Conservation (phyloP, 2,329 filamentous ascomycete genomes). For the Ramularia endophylla region DNA sequence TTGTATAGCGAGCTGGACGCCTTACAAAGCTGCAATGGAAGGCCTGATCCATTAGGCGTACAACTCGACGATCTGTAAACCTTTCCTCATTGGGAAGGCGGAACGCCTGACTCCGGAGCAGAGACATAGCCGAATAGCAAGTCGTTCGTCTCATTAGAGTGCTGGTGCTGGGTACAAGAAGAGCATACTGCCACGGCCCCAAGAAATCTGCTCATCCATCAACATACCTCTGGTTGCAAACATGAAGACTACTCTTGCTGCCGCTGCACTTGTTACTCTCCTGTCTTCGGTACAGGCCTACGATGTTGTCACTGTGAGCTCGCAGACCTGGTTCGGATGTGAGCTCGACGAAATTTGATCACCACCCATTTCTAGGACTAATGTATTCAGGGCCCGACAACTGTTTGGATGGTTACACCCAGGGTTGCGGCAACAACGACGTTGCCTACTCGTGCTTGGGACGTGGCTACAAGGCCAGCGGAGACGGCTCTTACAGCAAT, state of each 20-base stretch:
- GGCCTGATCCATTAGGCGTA: too few relatives aligned
- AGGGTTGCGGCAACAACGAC: background rate
- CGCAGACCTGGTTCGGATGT: conserved; percentile 3
- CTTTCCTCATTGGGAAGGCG: too few relatives aligned
- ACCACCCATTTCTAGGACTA: background rate
- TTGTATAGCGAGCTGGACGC: too few relatives aligned
- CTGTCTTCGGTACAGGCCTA: background rate
- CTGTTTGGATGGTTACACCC: background rate
- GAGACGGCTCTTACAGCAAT: background rate
- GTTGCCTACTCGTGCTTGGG: conserved; percentile 1
- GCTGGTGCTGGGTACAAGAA: too few relatives aligned
- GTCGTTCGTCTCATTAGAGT: too few relatives aligned
- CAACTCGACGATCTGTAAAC: too few relatives aligned
- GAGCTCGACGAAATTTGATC: background rate
- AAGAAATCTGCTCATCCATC: background rate
- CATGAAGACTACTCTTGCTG: conserved; percentile 2
- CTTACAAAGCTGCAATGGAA: too few relatives aligned
- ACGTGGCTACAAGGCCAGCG: background rate
- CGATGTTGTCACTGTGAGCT: background rate
- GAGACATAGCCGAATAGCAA: too few relatives aligned
- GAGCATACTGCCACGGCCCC: too few relatives aligned
- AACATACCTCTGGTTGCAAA: background rate
- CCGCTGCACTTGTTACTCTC: conserved; percentile 2
- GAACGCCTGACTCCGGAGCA: too few relatives aligned
- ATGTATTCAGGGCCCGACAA: background rate